Evolutionary conservation across 129 eudicot species (phyloP).

Genomic region (Flaveria robusta): DNA sequence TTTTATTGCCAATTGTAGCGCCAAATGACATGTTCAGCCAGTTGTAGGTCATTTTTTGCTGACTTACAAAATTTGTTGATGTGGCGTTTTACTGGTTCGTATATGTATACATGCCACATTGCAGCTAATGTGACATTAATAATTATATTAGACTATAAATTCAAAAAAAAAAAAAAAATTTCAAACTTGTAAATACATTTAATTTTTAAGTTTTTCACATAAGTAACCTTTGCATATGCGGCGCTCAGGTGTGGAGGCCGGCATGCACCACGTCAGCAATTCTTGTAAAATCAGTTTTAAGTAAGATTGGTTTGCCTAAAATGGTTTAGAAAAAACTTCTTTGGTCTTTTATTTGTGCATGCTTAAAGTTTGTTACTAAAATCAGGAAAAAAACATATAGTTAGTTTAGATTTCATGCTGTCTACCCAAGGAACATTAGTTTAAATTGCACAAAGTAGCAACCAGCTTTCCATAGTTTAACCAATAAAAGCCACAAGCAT

Average conservation of each 20-base stretch:
- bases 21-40: background rate
- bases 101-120: background rate
- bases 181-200: background rate
- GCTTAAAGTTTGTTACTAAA: background rate
- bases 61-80: background rate
- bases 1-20: background rate
- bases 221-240: background rate
- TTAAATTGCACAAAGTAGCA: background rate
- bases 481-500: background rate
- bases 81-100: background rate
- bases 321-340: background rate
- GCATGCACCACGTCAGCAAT: background rate
- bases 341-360: background rate
- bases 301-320: background rate
- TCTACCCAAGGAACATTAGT: background rate
- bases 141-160: too few relatives aligned
- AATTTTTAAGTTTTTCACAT: background rate
- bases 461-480: background rate
- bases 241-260: background rate
- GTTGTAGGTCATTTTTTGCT: background rate
- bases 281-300: background rate
- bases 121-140: background rate
- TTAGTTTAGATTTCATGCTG: background rate
- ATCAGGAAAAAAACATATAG: background rate
- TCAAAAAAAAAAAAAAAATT: too few relatives aligned